These are phyloP conservation scores for Botryotinia calthae DNA, from an alignment of 2,329 filamentous ascomycete genomes.

Conservation along the genomic window DNA sequence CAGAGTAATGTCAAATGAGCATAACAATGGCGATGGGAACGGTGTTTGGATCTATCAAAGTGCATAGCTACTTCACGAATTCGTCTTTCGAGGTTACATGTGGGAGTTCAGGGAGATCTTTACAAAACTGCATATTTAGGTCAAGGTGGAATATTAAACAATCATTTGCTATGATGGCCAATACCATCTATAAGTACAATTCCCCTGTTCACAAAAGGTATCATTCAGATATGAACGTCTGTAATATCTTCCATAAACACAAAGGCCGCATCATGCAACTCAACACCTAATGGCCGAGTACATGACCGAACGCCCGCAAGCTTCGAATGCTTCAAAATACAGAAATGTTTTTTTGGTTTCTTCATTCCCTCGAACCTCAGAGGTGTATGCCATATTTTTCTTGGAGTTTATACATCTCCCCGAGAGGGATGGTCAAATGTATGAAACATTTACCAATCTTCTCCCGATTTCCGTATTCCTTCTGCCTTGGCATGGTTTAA, in stretches of 20 bases:
- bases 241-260: constrained; percentile 20
- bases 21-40: not conserved
- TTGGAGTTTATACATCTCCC: not conserved
- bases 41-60: not conserved
- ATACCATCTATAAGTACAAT: constrained; percentile 27
- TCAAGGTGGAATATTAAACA: not conserved
- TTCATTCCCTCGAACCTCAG: not conserved
- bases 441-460: constrained; percentile 21
- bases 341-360: constrained; percentile 13
- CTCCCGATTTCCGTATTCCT: constrained; percentile 29
- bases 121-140: not conserved
- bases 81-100: not conserved
- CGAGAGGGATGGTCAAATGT: not conserved
- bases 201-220: constrained; percentile 18
- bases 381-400: not conserved
- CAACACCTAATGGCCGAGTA: constrained; percentile 13
- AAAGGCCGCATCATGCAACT: constrained; percentile 17
- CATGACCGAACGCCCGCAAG: constrained; percentile 27
- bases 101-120: not conserved
- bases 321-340: constrained; percentile 26
- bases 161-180: constrained; percentile 16
- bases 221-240: constrained; percentile 23
- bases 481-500: constrained; percentile 35
- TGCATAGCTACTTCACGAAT: not conserved
- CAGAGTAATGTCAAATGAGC: not conserved